phyloP scores from a whole-genome alignment of 2,329 filamentous ascomycete genomes.

The Coleophoma eucalyptorum region DNA sequence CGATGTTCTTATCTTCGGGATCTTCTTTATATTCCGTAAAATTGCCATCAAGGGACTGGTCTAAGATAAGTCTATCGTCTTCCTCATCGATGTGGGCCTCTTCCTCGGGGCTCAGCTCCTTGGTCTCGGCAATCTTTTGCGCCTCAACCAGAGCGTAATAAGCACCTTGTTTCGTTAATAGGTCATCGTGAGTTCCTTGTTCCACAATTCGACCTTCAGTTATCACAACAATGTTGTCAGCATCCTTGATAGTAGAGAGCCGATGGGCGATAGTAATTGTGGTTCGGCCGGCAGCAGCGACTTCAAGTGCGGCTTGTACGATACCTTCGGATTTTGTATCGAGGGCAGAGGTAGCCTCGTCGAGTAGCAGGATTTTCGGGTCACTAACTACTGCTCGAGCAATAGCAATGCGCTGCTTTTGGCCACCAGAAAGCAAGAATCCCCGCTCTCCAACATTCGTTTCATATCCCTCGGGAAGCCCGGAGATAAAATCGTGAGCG shows the following conservation, averaged over 20 bases:
- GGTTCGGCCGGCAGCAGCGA: not conserved
- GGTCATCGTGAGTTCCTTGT: conserved; percentile 80
- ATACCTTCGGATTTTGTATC: conserved; percentile 73
- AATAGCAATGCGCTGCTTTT: conserved; percentile 70
- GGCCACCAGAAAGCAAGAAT: conserved; percentile 6
- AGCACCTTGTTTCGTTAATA: conserved; percentile 66
- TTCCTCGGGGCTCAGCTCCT: conserved; percentile 57
- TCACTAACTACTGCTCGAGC: conserved; percentile 83
- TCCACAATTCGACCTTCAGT: conserved; percentile 78
- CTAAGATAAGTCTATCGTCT: conserved; percentile 42
- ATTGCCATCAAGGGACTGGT: conserved; percentile 47
- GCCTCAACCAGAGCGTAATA: conserved; percentile 86
- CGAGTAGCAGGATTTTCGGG: conserved; percentile 77
- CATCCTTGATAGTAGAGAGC: conserved; percentile 88
- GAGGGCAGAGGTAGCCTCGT: conserved; percentile 76
- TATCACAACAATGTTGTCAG: conserved; percentile 96
- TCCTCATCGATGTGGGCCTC: conserved; percentile 46
- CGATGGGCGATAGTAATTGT: conserved; percentile 40
- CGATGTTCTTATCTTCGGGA: no score
- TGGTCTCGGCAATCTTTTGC: no score
- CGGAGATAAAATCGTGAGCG: conserved; percentile 37
- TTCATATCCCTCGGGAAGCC: conserved; percentile 45
- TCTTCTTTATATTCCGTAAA: no score
- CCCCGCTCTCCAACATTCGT: conserved; percentile 29
- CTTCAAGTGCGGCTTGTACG: conserved; percentile 65